Evolutionary conservation across 106 monocot genomes (phyloP).

Genomic region (Platanthera guangdongensis): DNA sequence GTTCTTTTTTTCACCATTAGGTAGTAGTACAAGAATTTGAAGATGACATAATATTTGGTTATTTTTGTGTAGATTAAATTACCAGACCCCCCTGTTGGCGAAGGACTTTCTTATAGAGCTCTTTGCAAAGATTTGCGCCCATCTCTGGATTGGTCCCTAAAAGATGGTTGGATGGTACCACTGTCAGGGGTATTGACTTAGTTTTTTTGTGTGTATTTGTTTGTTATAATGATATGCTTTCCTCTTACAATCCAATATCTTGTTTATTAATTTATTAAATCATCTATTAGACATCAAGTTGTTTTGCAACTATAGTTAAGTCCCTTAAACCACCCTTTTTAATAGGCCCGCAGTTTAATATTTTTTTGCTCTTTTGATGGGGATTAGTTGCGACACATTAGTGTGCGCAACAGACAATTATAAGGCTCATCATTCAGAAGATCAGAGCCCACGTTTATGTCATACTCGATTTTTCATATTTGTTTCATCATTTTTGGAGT

Average conservation of each 20-base stretch:
- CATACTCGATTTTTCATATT: no score
- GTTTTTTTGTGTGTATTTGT: background rate
- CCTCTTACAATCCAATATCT: background rate
- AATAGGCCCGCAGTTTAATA: background rate
- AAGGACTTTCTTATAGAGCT: slow-evolving; percentile 49
- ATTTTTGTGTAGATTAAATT: slow-evolving; percentile 43
- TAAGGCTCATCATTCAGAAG: no score
- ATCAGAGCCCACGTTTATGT: no score
- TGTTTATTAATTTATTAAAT: background rate
- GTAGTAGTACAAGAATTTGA: background rate
- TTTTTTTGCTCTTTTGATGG: background rate
- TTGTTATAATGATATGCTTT: background rate
- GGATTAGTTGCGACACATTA: no score
- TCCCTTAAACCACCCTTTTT: background rate
- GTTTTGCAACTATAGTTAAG: background rate
- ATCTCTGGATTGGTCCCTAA: slow-evolving; percentile 53
- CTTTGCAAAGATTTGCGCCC: slow-evolving; percentile 52
- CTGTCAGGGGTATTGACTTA: slow-evolving; percentile 24
- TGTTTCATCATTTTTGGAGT: no score
- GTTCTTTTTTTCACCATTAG: background rate
- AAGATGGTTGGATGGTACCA: slow-evolving; percentile 69
- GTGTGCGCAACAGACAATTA: no score
- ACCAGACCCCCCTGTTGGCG: slow-evolving; percentile 54
- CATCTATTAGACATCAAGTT: background rate
- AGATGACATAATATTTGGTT: background rate